Evolutionary conservation across 257 asterid species (phyloP), one percentile per base, ranked within the genome.

Genomic region (Paraleonurus japonicus): DNA sequence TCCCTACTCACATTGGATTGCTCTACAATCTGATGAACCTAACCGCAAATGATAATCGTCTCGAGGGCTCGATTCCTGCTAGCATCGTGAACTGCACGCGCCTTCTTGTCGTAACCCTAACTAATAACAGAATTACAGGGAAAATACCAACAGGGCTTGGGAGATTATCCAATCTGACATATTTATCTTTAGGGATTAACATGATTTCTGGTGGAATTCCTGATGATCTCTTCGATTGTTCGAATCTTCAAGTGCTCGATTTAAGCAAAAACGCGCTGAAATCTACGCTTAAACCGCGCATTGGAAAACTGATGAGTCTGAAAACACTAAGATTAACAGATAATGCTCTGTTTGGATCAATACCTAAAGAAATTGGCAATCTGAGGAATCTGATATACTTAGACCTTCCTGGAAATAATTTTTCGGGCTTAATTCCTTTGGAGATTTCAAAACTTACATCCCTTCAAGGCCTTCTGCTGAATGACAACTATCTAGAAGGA

Each of bases 311-410:
- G 64, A 39, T 30, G 16, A 88, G 77, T 47, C 92, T 92, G 65
- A 75, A 73, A 43, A 67, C 61, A 24, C 32, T 92, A 47, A 72
- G 84, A 45, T 79, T 78, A 7, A 45, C 51, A 9, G 72, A 9
- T 6, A 85, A 82, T 58, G 76, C 75, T 4, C 67, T 92, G 24
- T 69, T 43, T 7, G 98, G 98, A 15, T 15, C 65, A 35, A 84
- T 92, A 65, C 98, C 95, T 1, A 74, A 68, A 61, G 92, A 88
- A 82, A 84, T 90, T 26, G 92, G 88, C 4, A 79, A 83, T 45
- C 78, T 92, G 70, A 84, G 83, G 30, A 77, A 50, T 33, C 76
- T 90, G 30, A 3, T 84, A 20, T 79, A 82, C 63, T 76, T 92
- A 59, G 87, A 50, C 17, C 80, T 92, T 26, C 80, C 80, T 5